Evolutionary conservation across 371 early-diverging fungal species (phyloP), one percentile per base, ranked within the genome.

Genomic region (Mortierella sp.): DNA sequence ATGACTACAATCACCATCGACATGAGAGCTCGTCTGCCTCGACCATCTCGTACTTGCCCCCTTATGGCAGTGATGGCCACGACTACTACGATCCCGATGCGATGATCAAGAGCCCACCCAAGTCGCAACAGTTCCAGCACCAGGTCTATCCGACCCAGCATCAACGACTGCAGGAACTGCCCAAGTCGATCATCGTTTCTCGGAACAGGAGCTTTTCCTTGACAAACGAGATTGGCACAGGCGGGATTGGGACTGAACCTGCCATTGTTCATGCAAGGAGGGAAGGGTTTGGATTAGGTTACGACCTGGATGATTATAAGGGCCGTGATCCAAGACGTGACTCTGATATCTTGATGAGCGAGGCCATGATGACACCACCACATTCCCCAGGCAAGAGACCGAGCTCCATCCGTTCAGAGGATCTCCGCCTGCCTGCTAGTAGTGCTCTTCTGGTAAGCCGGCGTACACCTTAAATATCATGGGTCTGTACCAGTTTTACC

Each of bases 281-380:
- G 52, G 69, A 64, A 1, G 74, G 74, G 1, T 74, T 74, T 53
- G 74, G 74, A 14, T 37, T 74, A 2, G 74, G 74, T 1, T 74
- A 65, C 37, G 74, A 74, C 45, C 44, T 65, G 21, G 74, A 74
- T 26, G 66, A 64, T 6, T 50, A 53, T 58, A 62, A 58, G 56
- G 53, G 60, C 12, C 46, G 56, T 28, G 64, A 67, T 56, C 44
- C 60, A 37, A 45, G 63, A 48, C 60, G 74, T 5, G 65, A 61
- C 18, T 74, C 66, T 23, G 74, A 56, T 19, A 61, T 68, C 15
- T 46, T 63, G 52, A 57, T 74, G 53, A 25, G 57, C 7, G 62
- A 68, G n/a, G 74, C 69, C 16, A 60, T 68, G 46, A 64, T 60
- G 69, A 68, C 68, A 15, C 65, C 74, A 46, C 74, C 74, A 11